A percentile compares a stretch with the other conserved stretches of the same genome.
Conservation (phyloP, 2,329 filamentous ascomycete genomes). For the Penicillium sp. region DNA sequence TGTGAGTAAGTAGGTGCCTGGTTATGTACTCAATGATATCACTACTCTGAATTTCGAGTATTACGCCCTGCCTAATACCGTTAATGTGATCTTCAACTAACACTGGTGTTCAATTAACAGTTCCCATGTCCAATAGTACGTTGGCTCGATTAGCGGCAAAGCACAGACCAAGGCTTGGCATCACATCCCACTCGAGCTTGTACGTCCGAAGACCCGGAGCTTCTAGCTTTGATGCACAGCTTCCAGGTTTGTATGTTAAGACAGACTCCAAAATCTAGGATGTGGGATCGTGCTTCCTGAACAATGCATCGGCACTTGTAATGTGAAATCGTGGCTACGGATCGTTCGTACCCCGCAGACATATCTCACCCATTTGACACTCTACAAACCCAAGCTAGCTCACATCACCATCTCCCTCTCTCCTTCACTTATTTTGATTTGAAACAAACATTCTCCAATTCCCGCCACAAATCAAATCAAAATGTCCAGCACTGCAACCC, state of each 20-base stretch:
- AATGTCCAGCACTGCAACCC: neutral
- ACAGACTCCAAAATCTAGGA: neutral
- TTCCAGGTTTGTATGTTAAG: neutral
- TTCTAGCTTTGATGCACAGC: neutral
- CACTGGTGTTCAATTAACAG: too few relatives aligned
- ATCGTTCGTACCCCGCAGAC: neutral
- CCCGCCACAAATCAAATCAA: neutral
- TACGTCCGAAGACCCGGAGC: neutral
- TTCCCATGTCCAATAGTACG: too few relatives aligned
- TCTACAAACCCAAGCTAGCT: neutral
- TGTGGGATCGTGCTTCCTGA: neutral
- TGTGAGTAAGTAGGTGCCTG: too few relatives aligned
- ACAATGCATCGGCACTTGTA: neutral
- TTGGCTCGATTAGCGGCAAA: neutral
- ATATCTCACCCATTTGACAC: neutral
- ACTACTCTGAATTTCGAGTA: too few relatives aligned
- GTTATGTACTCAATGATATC: too few relatives aligned
- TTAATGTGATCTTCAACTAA: too few relatives aligned
- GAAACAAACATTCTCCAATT: neutral
- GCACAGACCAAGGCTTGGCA: constrained; percentile 37
- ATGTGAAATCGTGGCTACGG: neutral
- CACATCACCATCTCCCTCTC: neutral
- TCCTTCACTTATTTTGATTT: neutral
- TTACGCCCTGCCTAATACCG: too few relatives aligned
- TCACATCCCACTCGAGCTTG: constrained; percentile 24